Evolutionary conservation across 2,329 filamentous ascomycete genomes (phyloP).

Genomic region (Colletotrichum endophyticum): DNA sequence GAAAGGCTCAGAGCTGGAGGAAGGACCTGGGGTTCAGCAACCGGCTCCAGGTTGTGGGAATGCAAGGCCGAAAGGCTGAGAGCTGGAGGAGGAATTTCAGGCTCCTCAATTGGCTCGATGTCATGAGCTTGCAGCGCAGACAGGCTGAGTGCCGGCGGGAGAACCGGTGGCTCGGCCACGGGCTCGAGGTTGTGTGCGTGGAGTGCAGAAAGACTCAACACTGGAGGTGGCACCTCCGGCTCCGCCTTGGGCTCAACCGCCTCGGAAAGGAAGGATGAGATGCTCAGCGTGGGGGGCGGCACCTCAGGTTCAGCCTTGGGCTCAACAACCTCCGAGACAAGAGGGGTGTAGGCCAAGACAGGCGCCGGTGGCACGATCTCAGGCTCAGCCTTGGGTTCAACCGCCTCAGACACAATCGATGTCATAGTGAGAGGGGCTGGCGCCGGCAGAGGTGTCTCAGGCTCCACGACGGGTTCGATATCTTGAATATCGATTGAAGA

Average conservation of each 20-base stretch:
- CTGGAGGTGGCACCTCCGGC: slow-evolving; percentile 17
- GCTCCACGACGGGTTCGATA: slow-evolving; percentile 47
- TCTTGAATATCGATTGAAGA: slow-evolving; percentile 49
- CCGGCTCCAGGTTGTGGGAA: slow-evolving; percentile 30
- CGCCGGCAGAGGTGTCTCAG: slow-evolving; percentile 32
- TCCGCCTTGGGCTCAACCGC: slow-evolving; percentile 41
- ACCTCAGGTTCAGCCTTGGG: slow-evolving; percentile 33
- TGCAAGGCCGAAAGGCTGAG: slow-evolving; percentile 27
- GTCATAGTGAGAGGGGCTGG: slow-evolving; percentile 37
- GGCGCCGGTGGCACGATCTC: slow-evolving; percentile 20
- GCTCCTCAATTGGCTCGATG: slow-evolving; percentile 31
- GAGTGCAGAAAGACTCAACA: slow-evolving; percentile 22
- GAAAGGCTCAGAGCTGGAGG: slow-evolving; percentile 37
- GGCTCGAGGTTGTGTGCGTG: slow-evolving; percentile 17
- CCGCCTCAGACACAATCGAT: slow-evolving; percentile 31
- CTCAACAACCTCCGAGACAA: slow-evolving; percentile 47
- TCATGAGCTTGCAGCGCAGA: slow-evolving; percentile 33
- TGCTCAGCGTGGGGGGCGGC: slow-evolving; percentile 31
- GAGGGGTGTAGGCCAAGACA: slow-evolving; percentile 39
- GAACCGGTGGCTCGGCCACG: slow-evolving; percentile 29
- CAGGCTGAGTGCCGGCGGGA: slow-evolving; percentile 26
- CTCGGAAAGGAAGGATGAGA: slow-evolving; percentile 42
- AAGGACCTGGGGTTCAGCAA: slow-evolving; percentile 24
- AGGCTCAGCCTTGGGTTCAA: slow-evolving; percentile 37
- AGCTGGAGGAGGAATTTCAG: slow-evolving; percentile 20